A percentile compares a stretch with the other conserved stretches of the same genome.
Evolutionary conservation across 148 eudicot genomes (phyloP).

Genomic region (Pharnaceum exiguum): DNA sequence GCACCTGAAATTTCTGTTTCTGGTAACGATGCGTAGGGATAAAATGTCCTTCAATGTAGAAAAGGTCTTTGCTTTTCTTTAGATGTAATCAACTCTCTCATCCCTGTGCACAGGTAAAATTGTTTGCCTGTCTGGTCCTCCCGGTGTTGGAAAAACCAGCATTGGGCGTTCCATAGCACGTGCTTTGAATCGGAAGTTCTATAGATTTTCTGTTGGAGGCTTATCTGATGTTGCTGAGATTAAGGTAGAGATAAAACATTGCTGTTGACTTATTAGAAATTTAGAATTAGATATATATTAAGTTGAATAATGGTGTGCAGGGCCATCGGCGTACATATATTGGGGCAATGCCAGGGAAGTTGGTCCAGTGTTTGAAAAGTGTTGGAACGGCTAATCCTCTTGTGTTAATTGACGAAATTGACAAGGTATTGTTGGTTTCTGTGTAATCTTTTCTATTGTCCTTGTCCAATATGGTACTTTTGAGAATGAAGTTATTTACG

Average conservation of each 20-base stretch:
- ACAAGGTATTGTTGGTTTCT: conserved; percentile 60
- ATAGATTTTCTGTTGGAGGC: conserved; percentile 97
- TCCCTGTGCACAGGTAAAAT: conserved; percentile 82
- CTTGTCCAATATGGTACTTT: not conserved
- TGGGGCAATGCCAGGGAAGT: conserved; percentile 99
- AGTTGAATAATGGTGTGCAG: conserved; percentile 34
- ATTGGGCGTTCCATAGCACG: conserved; percentile 99
- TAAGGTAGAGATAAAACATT: conserved; percentile 44
- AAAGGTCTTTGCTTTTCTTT: not conserved
- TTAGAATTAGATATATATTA: not conserved
- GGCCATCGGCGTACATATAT: conserved; percentile 99
- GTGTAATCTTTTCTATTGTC: not conserved
- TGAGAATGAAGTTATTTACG: too few relatives aligned
- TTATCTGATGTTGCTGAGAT: conserved; percentile 99
- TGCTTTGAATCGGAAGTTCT: conserved; percentile 94
- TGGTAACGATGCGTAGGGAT: too few relatives aligned
- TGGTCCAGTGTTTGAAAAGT: conserved; percentile 93
- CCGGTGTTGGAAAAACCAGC: conserved; percentile 99
- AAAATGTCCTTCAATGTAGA: too few relatives aligned
- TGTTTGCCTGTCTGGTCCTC: conserved; percentile 93
- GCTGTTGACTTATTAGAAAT: not conserved
- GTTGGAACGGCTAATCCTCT: conserved; percentile 98
- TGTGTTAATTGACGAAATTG: conserved; percentile 95
- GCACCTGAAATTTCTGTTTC: too few relatives aligned
- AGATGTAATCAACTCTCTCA: too few relatives aligned